These are phyloP conservation scores for Chaetomium cochliodes DNA, from an alignment of 495 filamentous ascomycete genomes.

Conservation along the genomic window DNA sequence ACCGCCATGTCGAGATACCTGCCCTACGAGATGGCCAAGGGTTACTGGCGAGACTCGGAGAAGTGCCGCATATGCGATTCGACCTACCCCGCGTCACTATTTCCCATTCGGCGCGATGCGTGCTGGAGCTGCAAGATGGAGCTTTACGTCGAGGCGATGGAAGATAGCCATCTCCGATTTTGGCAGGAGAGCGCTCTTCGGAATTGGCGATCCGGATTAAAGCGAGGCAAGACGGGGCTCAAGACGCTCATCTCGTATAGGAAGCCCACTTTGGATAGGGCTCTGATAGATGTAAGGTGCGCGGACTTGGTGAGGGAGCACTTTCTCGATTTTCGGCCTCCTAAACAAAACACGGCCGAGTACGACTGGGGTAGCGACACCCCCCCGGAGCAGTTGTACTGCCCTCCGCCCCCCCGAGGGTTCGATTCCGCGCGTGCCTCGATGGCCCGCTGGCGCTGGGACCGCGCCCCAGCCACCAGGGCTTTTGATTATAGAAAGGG, in stretches of 20 bases:
- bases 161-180: conserved; percentile 30
- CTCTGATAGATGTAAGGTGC: not conserved
- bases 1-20: not conserved
- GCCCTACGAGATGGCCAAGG: not conserved
- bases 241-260: not conserved
- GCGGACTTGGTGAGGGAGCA: conserved; percentile 9
- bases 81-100: conserved; percentile 7
- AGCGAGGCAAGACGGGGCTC: not conserved
- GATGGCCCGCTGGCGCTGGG: conserved; percentile 9
- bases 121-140: conserved; percentile 32
- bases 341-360: not conserved
- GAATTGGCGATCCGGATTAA: not conserved
- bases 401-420: not conserved
- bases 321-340: not conserved
- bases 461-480: not conserved
- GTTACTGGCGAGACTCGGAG: conserved; percentile 5
- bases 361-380: not conserved
- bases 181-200: conserved; percentile 10
- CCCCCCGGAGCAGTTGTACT: not conserved
- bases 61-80: conserved; percentile 20
- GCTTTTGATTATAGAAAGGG: conserved; percentile 23
- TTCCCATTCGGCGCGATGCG: not conserved
- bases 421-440: not conserved
- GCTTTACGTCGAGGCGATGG: conserved; percentile 20
- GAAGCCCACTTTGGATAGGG: not conserved